Evolutionary conservation across 2,329 filamentous ascomycete genomes (phyloP), one percentile per base, ranked within the genome.

Genomic region (Calonectria leucothoes): DNA sequence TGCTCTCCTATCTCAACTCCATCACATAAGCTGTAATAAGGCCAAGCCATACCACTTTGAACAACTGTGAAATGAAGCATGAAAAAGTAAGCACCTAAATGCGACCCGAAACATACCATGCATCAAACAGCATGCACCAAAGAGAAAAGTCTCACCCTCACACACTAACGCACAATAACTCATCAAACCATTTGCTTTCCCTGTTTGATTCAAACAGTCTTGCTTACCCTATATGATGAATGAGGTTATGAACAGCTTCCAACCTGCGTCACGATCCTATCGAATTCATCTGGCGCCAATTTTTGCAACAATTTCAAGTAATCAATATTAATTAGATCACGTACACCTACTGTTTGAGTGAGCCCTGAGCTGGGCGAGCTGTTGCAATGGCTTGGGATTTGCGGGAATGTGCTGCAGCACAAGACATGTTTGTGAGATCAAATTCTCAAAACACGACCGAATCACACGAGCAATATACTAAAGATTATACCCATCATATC

Each of bases 51-150:
- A 11, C 25, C n/a, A 17, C 8, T 7, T 11, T 10, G 55, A 59
- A 59, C n/a, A 35, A 59, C 55, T n/a, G 39, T 59, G 23, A 61
- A 61, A 61, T 23, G n/a, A 61, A 61, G 33, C 33, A 61, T 61
- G 55, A 61, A 27, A 3, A 20, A 27, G 33, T 61, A 61, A 61
- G 55, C 55, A 39, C 55, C 55, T 27, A 61, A 61, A 61, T 23
- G 4, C 42, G n/a, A 5, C 8, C 1, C 11, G 23, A 45, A 45
- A 12, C 7, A 45, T 23, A 1, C 20, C 6, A 3, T 4, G 23
- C 10, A 45, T 20, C 7, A 45, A 45, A 45, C 10, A 45, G 23
- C 17, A 2, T 20, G 4, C 8, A 23, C 12, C 10, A 23, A 23
- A 7, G 23, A 23, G 17, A 23, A 8, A 2, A 5, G 4, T n/a